Conservation (phyloP, 371 early-diverging fungal species). For the Mortierella sp. region DNA sequence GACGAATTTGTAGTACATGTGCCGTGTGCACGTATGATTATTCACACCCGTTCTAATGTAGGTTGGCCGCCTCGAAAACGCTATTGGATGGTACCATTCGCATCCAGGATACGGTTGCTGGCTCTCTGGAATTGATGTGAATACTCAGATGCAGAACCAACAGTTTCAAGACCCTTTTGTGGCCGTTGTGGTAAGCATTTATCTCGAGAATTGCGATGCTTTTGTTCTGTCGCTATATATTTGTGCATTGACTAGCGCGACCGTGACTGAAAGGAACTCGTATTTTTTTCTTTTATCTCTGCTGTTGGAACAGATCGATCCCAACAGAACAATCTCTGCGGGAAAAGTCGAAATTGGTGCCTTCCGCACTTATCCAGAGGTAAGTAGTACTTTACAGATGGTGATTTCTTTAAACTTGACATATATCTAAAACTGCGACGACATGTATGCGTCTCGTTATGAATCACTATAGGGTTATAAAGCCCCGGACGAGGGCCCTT, state of each 20-base stretch:
- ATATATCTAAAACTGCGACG: too few species aligned
- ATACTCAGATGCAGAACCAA: constrained; percentile 96
- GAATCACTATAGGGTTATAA: constrained; percentile 84
- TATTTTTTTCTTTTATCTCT: neutral
- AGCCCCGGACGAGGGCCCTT: constrained; percentile 78
- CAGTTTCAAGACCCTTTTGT: constrained; percentile 95
- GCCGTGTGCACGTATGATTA: too few species aligned
- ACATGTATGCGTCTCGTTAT: too few species aligned
- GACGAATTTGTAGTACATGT: too few species aligned
- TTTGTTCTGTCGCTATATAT: too few species aligned
- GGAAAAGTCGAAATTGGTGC: constrained; percentile 98
- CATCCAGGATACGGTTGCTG: constrained; percentile 99
- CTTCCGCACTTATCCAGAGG: constrained; percentile 95
- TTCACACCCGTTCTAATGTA: too few species aligned
- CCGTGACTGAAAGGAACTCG: neutral
- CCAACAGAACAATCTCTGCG: constrained; percentile 94
- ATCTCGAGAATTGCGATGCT: too few species aligned
- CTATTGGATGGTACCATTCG: constrained; percentile 98
- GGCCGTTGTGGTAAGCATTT: constrained; percentile 94
- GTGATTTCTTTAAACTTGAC: too few species aligned
- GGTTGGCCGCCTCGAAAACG: constrained; percentile 95
- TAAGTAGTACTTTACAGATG: constrained; percentile 19
- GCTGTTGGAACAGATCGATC: constrained; percentile 81
- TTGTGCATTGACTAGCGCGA: too few species aligned
- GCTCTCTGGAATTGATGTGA: constrained; percentile 98